A percentile compares a stretch with the other conserved stretches of the same genome.
Conservation (phyloP, 352 stramenopile species). For the Saprolegnia parasitica region DNA sequence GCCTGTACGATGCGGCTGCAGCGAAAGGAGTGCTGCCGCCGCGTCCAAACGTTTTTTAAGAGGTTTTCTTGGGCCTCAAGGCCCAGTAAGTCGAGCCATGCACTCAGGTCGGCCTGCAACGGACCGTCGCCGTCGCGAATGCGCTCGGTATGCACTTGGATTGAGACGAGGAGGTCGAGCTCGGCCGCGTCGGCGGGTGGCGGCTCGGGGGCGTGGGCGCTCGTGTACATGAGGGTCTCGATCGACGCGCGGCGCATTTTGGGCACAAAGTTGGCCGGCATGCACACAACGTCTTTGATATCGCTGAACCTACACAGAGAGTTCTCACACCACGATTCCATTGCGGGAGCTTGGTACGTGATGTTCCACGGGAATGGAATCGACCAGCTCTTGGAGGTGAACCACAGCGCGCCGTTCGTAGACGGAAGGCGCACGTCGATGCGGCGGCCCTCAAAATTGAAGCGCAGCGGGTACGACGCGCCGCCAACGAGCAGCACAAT, state of each 20-base stretch:
- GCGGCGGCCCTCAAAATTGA: constrained; percentile 10
- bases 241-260: not conserved
- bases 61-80: not conserved
- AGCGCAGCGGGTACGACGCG: not conserved
- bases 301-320: constrained; percentile 17
- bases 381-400: not conserved
- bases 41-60: not conserved
- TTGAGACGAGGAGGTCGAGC: not conserved
- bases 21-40: not conserved
- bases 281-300: constrained; percentile 18
- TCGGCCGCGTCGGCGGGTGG: not conserved
- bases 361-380: constrained; percentile 26
- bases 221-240: not conserved
- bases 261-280: not conserved
- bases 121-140: not conserved
- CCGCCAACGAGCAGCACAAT: not conserved
- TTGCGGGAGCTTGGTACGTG: too few species aligned
- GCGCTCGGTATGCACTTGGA: not conserved
- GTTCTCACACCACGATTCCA: too few species aligned
- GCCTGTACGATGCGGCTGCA: not conserved
- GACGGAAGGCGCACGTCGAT: constrained; percentile 12
- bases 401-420: not conserved
- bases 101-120: not conserved
- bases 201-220: not conserved
- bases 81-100: not conserved